Percentiles rank a stretch among this genome's conserved stretches.
Conservation (phyloP, 495 filamentous ascomycete genomes). For the Neurospora sp. region DNA sequence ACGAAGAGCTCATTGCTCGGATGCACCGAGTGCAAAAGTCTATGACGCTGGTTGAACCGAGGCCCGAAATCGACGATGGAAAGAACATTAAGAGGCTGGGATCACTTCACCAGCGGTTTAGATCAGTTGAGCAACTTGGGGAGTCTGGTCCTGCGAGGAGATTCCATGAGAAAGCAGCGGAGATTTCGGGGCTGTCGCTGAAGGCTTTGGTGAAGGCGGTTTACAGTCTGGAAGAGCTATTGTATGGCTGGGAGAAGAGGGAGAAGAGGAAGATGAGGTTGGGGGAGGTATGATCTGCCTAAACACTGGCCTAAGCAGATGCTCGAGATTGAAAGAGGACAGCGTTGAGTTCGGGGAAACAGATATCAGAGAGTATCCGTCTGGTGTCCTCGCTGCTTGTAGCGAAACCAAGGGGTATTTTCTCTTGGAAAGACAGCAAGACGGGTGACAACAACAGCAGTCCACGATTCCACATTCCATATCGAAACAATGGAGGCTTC, state of each 20-base stretch:
- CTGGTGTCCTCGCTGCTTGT: too few relatives aligned
- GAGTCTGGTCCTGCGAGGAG: slow-evolving; percentile 9
- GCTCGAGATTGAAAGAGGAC: background rate
- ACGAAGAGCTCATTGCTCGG: slow-evolving; percentile 20
- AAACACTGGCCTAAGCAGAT: background rate
- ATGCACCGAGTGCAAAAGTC: slow-evolving; percentile 10
- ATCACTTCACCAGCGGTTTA: slow-evolving; percentile 6
- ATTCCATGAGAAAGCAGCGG: slow-evolving; percentile 17
- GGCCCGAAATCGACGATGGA: background rate
- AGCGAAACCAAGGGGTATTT: too few relatives aligned
- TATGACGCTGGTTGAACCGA: slow-evolving; percentile 8
- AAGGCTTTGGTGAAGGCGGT: slow-evolving; percentile 16
- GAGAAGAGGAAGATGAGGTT: slow-evolving; percentile 8
- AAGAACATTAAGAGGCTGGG: slow-evolving; percentile 10
- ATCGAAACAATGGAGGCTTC: too few relatives aligned
- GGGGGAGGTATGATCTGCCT: background rate
- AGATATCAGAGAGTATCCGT: too few relatives aligned
- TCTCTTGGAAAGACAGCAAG: too few relatives aligned
- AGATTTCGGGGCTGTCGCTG: slow-evolving; percentile 10
- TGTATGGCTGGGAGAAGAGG: slow-evolving; percentile 8
- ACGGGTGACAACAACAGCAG: too few relatives aligned
- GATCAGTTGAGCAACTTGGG: slow-evolving; percentile 8
- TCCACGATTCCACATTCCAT: too few relatives aligned
- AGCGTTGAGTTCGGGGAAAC: background rate
- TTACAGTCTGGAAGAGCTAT: slow-evolving; percentile 12